Evolutionary conservation across 306 rosid species (phyloP), one percentile per base, ranked within the genome.

Genomic region (Pyrus pyrifolia): DNA sequence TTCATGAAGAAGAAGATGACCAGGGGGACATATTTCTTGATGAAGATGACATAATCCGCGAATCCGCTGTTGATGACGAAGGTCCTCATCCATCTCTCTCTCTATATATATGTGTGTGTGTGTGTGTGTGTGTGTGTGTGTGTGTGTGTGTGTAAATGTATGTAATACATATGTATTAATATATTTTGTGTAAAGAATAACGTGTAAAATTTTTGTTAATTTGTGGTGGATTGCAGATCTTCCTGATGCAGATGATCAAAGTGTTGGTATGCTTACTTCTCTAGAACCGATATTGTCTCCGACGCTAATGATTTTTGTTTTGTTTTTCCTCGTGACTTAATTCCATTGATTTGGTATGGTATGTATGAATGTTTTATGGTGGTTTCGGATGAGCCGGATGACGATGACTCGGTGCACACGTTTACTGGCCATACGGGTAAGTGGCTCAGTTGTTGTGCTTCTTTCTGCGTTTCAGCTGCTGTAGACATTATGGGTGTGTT

Each of bases 351-450:
- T 15, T 70, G 59, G 73, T 68, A 14, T 68, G 53, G 18, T 74
- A 15, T 33, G 61, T 83, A 17, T 83, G 9, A 35, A 35, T 38
- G 31, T 6, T 83, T 68, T 68, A 30, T 62, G 44, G 27, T 82
- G 3, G 49, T 67, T 88, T 66, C 91, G 89, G 98, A 90, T 69
- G 97, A 85, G 75, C 75, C 55, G 11, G 95, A 90, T 82, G 93
- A 92, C 82, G 95, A 90, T 82, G 93, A 92, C 82, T 88, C 94
- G 19, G 52, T 84, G 51, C 97, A 95, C 79, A 85, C 66, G 42
- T 95, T 92, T 82, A 90, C 96, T 6, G 97, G 96, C 33, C 98
- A 95, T 78, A 83, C 72, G 1, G 97, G 98, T 94, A 79, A 82
- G 61, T 44, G 60, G 4, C 62, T 27, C 29, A 0, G 14, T 45